Percentiles rank a stretch among this genome's conserved stretches.
Conservation (phyloP, 2,329 filamentous ascomycete genomes). For the Colletotrichum cordylinicola region DNA sequence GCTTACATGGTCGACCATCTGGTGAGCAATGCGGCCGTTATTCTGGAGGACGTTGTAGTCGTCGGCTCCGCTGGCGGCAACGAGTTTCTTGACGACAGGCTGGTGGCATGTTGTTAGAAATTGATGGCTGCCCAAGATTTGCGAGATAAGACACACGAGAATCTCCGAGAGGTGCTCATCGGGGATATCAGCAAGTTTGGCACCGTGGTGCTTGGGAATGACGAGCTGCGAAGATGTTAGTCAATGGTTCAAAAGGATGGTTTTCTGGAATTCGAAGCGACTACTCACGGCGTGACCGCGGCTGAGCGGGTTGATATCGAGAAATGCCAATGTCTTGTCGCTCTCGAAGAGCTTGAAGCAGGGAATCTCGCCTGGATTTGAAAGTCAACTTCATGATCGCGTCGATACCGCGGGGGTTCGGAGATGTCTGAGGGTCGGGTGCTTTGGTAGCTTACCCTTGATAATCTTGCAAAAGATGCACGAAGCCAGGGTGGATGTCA, state of each 20-base stretch:
- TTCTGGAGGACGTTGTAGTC: constrained; percentile 98
- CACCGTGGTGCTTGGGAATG: constrained; percentile 94
- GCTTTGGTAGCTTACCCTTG: constrained; percentile 65
- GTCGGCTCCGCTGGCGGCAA: constrained; percentile 72
- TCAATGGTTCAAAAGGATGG: background rate
- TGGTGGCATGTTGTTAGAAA: constrained; percentile 31
- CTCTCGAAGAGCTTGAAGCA: constrained; percentile 96
- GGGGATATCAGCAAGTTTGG: constrained; percentile 89
- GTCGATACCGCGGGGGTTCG: background rate
- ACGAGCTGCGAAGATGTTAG: constrained; percentile 69
- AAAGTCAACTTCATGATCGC: constrained; percentile 17
- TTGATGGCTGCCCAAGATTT: background rate
- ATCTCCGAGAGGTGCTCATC: constrained; percentile 87
- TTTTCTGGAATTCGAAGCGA: background rate
- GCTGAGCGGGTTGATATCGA: constrained; percentile 92
- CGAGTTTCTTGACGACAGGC: constrained; percentile 88
- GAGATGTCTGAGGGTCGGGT: constrained; percentile 10
- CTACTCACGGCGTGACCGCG: constrained; percentile 82
- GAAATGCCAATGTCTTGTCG: constrained; percentile 91
- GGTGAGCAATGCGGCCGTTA: constrained; percentile 90
- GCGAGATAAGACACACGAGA: constrained; percentile 59
- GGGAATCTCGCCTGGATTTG: constrained; percentile 81
- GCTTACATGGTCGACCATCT: constrained; percentile 88
- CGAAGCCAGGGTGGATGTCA: constrained; percentile 58
- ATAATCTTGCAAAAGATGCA: constrained; percentile 99